These are phyloP conservation scores for Trametes versicolor DNA, from an alignment of 1,284 basidiomycete genomes.

Conservation along the genomic window DNA sequence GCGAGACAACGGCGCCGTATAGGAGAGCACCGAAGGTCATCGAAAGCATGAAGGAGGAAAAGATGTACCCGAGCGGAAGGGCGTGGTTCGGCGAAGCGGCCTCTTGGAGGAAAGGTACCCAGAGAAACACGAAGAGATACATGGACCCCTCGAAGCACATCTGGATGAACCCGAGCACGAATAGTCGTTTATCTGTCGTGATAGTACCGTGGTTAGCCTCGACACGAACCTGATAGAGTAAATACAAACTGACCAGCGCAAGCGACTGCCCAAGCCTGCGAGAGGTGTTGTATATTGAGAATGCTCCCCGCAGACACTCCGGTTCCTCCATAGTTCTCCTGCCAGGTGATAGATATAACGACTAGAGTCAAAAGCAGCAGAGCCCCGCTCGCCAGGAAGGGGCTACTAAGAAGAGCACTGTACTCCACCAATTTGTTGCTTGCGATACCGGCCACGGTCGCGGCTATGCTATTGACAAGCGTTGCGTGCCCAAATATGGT, in stretches of 20 bases:
- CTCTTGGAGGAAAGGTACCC: constrained; percentile 80
- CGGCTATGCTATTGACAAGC: constrained; percentile 76
- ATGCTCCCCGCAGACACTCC: constrained; percentile 46
- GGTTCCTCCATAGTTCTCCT: constrained; percentile 71
- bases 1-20: constrained; percentile 64
- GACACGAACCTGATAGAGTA: not conserved
- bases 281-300: constrained; percentile 63
- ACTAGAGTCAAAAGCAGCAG: constrained; percentile 64
- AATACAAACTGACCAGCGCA: constrained; percentile 52
- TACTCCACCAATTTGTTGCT: constrained; percentile 67
- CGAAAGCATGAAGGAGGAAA: constrained; percentile 80
- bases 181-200: constrained; percentile 62
- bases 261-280: constrained; percentile 67
- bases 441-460: constrained; percentile 68
- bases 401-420: constrained; percentile 62
- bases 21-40: constrained; percentile 82
- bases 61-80: constrained; percentile 79
- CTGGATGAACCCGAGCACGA: constrained; percentile 77
- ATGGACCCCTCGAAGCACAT: constrained; percentile 84
- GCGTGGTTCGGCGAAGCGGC: constrained; percentile 46
- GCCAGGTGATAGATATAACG: constrained; percentile 67
- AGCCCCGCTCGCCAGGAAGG: constrained; percentile 70
- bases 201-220: constrained; percentile 13
- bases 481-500: constrained; percentile 77
- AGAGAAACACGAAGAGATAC: constrained; percentile 85